Evolutionary conservation across 139 green algal genomes (phyloP).

Genomic region (Chlamydomonas schloesseri): DNA sequence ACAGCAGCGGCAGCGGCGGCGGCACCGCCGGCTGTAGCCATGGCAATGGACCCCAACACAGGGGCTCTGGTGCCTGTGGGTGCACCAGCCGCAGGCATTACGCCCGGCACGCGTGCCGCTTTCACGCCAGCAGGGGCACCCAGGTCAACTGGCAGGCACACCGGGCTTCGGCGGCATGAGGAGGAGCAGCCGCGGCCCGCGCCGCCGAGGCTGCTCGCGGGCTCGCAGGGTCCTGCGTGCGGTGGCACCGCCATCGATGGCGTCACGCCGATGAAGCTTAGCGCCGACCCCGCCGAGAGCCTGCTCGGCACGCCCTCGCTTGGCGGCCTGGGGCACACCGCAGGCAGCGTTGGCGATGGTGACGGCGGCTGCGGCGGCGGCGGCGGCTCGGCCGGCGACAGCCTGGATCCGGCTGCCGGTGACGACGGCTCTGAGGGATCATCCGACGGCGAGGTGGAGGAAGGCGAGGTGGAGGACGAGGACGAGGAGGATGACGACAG

Average conservation of each 20-base stretch:
- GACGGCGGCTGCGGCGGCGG: constrained; percentile 31
- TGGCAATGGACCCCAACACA: too few species aligned
- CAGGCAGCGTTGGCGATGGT: background rate
- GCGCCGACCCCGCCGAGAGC: background rate
- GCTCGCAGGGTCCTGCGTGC: too few species aligned
- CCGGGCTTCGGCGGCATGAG: too few species aligned
- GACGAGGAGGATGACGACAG: background rate
- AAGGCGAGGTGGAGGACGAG: background rate
- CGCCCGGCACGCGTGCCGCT: too few species aligned
- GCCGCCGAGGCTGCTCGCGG: too few species aligned
- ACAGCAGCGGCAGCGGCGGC: background rate
- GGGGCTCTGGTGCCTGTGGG: background rate
- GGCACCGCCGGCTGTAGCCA: too few species aligned
- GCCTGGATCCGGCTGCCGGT: background rate
- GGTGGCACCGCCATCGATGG: too few species aligned
- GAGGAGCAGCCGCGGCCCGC: too few species aligned
- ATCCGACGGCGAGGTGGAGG: constrained; percentile 1
- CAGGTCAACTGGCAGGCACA: too few species aligned
- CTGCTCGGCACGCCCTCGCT: constrained; percentile 19
- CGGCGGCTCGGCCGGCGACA: background rate
- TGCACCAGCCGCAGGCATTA: too few species aligned
- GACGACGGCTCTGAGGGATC: background rate
- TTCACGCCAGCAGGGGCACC: too few species aligned
- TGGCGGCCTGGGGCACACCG: background rate
- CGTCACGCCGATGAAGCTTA: background rate